Conservation (phyloP, 495 filamentous ascomycete genomes). For the Alectoria sarmentosa region DNA sequence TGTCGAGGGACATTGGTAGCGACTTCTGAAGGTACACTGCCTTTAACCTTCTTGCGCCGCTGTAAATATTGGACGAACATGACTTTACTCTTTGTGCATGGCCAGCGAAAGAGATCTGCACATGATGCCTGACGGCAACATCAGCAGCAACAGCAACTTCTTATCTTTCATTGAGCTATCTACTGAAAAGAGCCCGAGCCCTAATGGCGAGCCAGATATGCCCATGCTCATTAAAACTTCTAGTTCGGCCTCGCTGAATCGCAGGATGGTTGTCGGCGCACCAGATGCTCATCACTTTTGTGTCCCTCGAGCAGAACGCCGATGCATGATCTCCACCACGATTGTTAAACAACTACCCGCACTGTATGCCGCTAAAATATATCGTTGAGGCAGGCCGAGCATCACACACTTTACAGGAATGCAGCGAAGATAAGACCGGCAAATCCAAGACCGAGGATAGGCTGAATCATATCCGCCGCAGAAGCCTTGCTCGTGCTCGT, state of each 20-base stretch:
- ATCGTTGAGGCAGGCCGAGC: background rate
- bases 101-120: background rate
- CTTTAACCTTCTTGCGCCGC: too few relatives aligned
- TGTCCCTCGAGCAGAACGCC: constrained; percentile 1
- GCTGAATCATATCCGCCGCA: constrained; percentile 21
- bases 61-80: too few relatives aligned
- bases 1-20: too few relatives aligned
- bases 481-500: constrained; percentile 1
- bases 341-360: background rate
- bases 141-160: background rate
- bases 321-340: background rate
- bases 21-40: too few relatives aligned
- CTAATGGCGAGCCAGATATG: background rate
- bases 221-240: background rate
- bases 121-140: background rate
- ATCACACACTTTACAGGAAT: constrained; percentile 34
- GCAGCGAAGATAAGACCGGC: constrained; percentile 43
- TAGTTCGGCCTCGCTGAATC: constrained; percentile 8
- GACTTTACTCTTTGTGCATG: background rate
- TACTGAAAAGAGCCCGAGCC: background rate
- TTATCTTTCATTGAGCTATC: constrained; percentile 9
- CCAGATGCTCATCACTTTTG: constrained; percentile 12
- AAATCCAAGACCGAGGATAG: constrained; percentile 31
- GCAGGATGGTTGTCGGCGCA: background rate
- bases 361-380: constrained; percentile 5